Percentiles rank a stretch among this genome's conserved stretches.
Conservation (phyloP, 2,329 filamentous ascomycete genomes). For the Pseudogymnoascus sp. region DNA sequence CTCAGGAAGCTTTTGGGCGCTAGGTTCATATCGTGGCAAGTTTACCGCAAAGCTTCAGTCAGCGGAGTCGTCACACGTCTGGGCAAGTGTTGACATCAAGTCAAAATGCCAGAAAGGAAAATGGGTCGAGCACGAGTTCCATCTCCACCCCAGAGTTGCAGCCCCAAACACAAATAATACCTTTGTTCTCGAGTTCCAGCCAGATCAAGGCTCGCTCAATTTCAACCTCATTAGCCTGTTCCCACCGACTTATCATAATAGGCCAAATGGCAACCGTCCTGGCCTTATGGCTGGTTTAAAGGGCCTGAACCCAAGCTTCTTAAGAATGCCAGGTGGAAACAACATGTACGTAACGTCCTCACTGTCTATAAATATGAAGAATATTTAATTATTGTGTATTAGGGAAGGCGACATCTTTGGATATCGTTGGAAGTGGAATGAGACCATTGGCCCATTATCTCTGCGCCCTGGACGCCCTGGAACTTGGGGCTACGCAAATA, state of each 20-base stretch:
- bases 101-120: slow-evolving; percentile 13
- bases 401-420: slow-evolving; percentile 23
- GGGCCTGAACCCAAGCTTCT: slow-evolving; percentile 46
- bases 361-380: background rate
- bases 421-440: slow-evolving; percentile 32
- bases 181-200: slow-evolving; percentile 43
- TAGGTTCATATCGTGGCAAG: slow-evolving; percentile 19
- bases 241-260: slow-evolving; percentile 51
- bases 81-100: slow-evolving; percentile 18
- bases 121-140: slow-evolving; percentile 22
- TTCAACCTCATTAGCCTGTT: slow-evolving; percentile 54
- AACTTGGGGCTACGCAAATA: slow-evolving; percentile 37
- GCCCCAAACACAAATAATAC: slow-evolving; percentile 41
- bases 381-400: slow-evolving; percentile 23
- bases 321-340: slow-evolving; percentile 60
- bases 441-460: slow-evolving; percentile 34
- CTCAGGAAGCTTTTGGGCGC: slow-evolving; percentile 24
- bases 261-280: slow-evolving; percentile 47
- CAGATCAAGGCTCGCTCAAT: slow-evolving; percentile 39
- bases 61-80: slow-evolving; percentile 15
- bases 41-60: slow-evolving; percentile 27
- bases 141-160: slow-evolving; percentile 15
- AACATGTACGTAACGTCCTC: slow-evolving; percentile 37
- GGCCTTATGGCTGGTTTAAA: slow-evolving; percentile 48
- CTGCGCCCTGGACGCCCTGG: slow-evolving; percentile 32